phyloP scores from a whole-genome alignment of 768 basidiomycete species.

The Mycena crocata region DNA sequence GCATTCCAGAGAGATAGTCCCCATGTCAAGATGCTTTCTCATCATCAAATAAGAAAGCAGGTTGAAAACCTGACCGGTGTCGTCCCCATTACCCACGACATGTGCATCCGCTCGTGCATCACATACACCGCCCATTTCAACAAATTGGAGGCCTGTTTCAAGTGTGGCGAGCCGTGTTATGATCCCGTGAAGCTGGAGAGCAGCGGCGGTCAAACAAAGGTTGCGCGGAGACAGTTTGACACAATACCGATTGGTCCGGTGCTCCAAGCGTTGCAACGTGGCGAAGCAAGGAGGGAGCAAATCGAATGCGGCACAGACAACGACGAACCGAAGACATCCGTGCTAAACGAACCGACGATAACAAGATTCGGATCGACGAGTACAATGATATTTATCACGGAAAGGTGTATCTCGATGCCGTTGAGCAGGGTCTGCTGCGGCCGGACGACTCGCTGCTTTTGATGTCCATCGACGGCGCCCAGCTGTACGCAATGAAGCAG shows the following conservation, averaged over 20 bases:
- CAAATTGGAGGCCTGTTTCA: too few relatives aligned
- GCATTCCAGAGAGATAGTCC: too few relatives aligned
- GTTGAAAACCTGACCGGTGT: too few relatives aligned
- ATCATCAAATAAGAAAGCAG: too few relatives aligned
- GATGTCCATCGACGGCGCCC: slow-evolving; percentile 54
- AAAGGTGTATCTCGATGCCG: slow-evolving; percentile 36
- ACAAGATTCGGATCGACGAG: slow-evolving; percentile 12
- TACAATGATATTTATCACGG: slow-evolving; percentile 45
- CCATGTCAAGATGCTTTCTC: too few relatives aligned
- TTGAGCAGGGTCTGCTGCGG: slow-evolving; percentile 34
- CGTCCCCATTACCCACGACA: too few relatives aligned
- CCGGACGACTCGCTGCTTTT: slow-evolving; percentile 48
- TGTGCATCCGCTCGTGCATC: too few relatives aligned
- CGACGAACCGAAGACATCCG: slow-evolving; percentile 24
- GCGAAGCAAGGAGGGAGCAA: slow-evolving; percentile 32
- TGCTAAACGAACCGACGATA: slow-evolving; percentile 1
- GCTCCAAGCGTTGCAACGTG: slow-evolving; percentile 50
- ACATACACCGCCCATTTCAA: too few relatives aligned
- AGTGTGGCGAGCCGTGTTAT: too few relatives aligned
- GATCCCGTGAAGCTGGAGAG: too few relatives aligned
- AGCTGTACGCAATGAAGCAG: slow-evolving; percentile 54
- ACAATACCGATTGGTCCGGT: slow-evolving; percentile 54
- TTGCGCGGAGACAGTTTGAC: slow-evolving; percentile 40
- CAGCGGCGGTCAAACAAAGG: slow-evolving; percentile 22
- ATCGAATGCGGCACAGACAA: slow-evolving; percentile 37